phyloP scores from a whole-genome alignment of 441 rosid species.

The Pelargonium hybrid region DNA sequence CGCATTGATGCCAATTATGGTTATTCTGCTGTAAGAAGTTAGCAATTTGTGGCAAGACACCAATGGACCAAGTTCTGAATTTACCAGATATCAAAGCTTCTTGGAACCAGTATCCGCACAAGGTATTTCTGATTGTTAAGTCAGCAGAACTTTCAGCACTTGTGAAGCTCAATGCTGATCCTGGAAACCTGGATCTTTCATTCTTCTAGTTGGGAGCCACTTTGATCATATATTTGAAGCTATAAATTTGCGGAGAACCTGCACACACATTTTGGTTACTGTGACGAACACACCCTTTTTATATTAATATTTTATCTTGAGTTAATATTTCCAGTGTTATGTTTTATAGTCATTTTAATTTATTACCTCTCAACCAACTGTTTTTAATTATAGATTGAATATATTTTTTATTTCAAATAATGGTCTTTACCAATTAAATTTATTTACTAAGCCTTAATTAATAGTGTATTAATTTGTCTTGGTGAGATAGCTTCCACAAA shows the following conservation, averaged over 20 bases:
- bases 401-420: not conserved
- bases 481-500: not conserved
- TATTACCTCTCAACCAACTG: not conserved
- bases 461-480: not conserved
- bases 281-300: conserved; percentile 11
- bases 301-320: conserved; percentile 6
- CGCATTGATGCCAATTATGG: conserved; percentile 6
- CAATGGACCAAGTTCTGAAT: conserved; percentile 24
- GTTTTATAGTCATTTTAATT: not conserved
- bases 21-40: not conserved
- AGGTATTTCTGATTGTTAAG: conserved; percentile 9
- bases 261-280: conserved; percentile 21
- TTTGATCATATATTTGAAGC: conserved; percentile 19
- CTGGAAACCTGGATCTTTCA: conserved; percentile 20
- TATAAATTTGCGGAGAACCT: conserved; percentile 23
- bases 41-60: conserved; percentile 15
- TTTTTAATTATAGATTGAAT: not conserved
- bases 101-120: conserved; percentile 7
- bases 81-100: conserved; percentile 14
- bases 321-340: conserved; percentile 5
- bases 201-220: conserved; percentile 18
- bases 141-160: conserved; percentile 17
- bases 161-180: conserved; percentile 20
- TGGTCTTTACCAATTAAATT: not conserved
- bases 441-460: not conserved